phyloP scores from a whole-genome alignment of 805 yeast species.

The Schwanniomyces yamadae region DNA sequence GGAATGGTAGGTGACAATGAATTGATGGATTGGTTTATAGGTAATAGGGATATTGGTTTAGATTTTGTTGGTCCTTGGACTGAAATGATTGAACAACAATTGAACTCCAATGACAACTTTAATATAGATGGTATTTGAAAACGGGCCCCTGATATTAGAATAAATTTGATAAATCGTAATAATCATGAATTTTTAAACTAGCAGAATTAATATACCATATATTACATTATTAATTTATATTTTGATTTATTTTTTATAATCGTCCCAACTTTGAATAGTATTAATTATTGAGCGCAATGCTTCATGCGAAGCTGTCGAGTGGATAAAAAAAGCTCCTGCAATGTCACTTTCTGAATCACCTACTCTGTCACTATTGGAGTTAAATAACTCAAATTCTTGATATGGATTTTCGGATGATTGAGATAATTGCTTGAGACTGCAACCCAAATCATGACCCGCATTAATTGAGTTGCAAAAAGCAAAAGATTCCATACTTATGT shows the following conservation, averaged over 20 bases:
- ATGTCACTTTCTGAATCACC: no score
- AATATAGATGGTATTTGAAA: background rate
- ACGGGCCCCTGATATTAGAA: no score
- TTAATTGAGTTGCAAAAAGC: background rate
- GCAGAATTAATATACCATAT: background rate
- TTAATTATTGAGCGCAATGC: constrained; percentile 19
- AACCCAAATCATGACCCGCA: background rate
- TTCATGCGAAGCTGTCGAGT: constrained; percentile 10
- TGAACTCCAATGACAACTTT: constrained; percentile 33
- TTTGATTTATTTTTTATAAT: background rate
- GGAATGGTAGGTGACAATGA: constrained; percentile 36
- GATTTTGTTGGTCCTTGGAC: constrained; percentile 73
- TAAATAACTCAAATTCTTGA: background rate
- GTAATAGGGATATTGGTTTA: constrained; percentile 37
- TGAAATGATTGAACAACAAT: constrained; percentile 71
- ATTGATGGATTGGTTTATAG: constrained; percentile 45
- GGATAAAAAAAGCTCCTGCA: no score
- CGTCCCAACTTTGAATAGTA: constrained; percentile 28
- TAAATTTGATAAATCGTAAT: no score
- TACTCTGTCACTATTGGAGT: background rate
- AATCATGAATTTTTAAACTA: no score
- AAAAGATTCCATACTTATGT: constrained; percentile 11
- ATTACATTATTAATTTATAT: background rate
- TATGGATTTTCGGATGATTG: background rate
- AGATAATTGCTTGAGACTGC: background rate